A percentile compares a stretch with the other conserved stretches of the same genome.
Conservation (phyloP, 805 yeast species). For the Candida boleticola region DNA sequence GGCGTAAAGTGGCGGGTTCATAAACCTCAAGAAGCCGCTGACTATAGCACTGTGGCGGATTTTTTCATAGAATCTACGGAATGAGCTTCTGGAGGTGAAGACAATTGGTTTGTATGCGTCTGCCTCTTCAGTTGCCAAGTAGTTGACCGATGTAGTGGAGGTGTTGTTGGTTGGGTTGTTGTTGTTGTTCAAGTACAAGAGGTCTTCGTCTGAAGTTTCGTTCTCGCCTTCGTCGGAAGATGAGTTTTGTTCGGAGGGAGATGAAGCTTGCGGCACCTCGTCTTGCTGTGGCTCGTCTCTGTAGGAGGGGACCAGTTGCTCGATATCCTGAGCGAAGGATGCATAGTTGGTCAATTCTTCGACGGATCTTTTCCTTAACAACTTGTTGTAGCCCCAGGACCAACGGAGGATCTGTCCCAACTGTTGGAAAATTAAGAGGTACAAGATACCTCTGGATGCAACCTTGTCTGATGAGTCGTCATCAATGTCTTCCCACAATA, state of each 20-base stretch:
- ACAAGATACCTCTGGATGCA: constrained; percentile 75
- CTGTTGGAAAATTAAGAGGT: constrained; percentile 74
- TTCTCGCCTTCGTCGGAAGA: neutral
- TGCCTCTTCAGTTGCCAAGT: neutral
- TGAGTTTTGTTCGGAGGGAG: neutral
- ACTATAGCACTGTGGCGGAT: constrained; percentile 9
- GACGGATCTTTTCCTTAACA: constrained; percentile 51
- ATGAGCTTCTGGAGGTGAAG: neutral
- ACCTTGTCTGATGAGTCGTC: constrained; percentile 67
- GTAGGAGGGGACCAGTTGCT: neutral
- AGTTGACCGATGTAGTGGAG: neutral
- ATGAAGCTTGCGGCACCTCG: neutral
- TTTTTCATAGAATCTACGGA: neutral
- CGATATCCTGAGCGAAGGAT: constrained; percentile 7
- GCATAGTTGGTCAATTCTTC: constrained; percentile 30
- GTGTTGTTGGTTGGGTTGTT: neutral
- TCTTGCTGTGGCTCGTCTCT: neutral
- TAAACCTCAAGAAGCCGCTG: constrained; percentile 36
- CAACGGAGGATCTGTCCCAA: constrained; percentile 80
- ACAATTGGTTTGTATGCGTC: constrained; percentile 4
- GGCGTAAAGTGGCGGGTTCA: constrained; percentile 85
- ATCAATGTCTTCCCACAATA: constrained; percentile 71
- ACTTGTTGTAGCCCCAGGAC: constrained; percentile 83
- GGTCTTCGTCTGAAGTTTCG: neutral
- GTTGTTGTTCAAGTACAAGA: neutral